A percentile compares a stretch with the other conserved stretches of the same genome.
Conservation (phyloP, 1,284 basidiomycete genomes). For the Rhodotorula sp. region DNA sequence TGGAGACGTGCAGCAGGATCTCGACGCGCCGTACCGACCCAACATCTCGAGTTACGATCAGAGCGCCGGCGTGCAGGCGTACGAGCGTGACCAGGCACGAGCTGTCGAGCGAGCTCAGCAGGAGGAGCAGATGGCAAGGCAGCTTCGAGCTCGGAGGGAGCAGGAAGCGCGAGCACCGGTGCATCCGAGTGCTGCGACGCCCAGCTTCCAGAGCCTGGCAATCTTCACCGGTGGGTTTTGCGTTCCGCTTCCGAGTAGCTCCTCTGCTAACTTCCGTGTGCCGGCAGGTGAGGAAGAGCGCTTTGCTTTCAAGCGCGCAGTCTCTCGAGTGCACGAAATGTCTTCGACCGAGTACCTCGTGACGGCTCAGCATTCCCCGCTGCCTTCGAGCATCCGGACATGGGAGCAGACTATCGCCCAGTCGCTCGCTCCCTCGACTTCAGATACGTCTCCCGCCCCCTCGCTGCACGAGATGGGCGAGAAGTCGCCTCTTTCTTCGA, state of each 20-base stretch:
- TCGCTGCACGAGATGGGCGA: slow-evolving; percentile 25
- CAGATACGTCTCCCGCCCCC: neutral
- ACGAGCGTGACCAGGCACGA: slow-evolving; percentile 20
- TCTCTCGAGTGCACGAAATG: slow-evolving; percentile 67
- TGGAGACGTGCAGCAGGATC: slow-evolving; percentile 42
- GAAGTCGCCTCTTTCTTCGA: slow-evolving; percentile 5
- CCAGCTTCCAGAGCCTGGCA: slow-evolving; percentile 55
- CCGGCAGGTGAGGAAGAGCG: slow-evolving; percentile 55
- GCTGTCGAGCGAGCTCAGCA: slow-evolving; percentile 13
- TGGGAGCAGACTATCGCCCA: slow-evolving; percentile 29
- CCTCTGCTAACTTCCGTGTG: neutral
- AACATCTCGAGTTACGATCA: slow-evolving; percentile 42
- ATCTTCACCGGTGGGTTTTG: slow-evolving; percentile 60
- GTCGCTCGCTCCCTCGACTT: neutral
- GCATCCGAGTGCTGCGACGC: slow-evolving; percentile 38
- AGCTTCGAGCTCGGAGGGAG: slow-evolving; percentile 3
- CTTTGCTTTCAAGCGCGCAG: slow-evolving; percentile 57
- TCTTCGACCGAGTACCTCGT: slow-evolving; percentile 56
- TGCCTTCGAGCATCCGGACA: slow-evolving; percentile 28
- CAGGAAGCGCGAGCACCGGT: slow-evolving; percentile 17
- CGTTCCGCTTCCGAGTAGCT: neutral
- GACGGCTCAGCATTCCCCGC: slow-evolving; percentile 27
- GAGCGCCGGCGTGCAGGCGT: slow-evolving; percentile 16
- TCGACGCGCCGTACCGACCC: slow-evolving; percentile 45
- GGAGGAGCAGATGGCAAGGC: slow-evolving; percentile 7